phyloP scores from a whole-genome alignment of 2,329 filamentous ascomycete genomes.

The Stemphylium beticola region DNA sequence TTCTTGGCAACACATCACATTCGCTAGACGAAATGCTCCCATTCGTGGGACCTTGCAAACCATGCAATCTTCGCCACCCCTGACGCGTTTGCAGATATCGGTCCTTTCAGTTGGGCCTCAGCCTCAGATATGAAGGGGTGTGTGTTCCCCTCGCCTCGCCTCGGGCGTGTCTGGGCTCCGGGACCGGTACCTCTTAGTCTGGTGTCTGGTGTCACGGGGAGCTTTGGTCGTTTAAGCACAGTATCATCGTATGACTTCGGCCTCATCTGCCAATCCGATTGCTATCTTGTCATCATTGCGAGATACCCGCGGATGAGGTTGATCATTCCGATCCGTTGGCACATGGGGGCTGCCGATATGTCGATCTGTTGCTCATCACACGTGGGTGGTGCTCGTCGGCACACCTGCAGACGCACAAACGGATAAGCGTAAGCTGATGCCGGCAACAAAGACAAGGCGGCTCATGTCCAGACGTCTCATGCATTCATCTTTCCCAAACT shows the following conservation, averaged over 20 bases:
- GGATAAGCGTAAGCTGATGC: not conserved
- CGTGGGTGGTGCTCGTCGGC: not conserved
- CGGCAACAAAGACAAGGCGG: not conserved
- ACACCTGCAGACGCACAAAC: not conserved
- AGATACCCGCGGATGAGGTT: not conserved
- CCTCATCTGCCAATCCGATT: no score
- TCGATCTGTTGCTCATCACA: not conserved
- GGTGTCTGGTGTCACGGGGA: not conserved
- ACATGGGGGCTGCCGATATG: not conserved
- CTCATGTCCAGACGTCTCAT: not conserved
- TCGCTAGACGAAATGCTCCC: slow-evolving; percentile 1
- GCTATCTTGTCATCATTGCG: not conserved
- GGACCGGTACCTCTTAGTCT: not conserved
- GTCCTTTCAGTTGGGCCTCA: not conserved
- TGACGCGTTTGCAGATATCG: not conserved
- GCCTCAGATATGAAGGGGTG: not conserved
- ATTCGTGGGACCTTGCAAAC: not conserved
- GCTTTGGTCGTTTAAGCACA: not conserved
- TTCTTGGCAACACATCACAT: not conserved
- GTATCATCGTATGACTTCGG: not conserved
- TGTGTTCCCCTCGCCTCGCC: not conserved
- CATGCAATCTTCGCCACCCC: not conserved
- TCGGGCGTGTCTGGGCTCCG: not conserved
- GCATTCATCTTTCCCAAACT: slow-evolving; percentile 1
- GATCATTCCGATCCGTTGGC: not conserved